phyloP scores from a whole-genome alignment of 345 rosid genomes.

The Physaria fendleri region DNA sequence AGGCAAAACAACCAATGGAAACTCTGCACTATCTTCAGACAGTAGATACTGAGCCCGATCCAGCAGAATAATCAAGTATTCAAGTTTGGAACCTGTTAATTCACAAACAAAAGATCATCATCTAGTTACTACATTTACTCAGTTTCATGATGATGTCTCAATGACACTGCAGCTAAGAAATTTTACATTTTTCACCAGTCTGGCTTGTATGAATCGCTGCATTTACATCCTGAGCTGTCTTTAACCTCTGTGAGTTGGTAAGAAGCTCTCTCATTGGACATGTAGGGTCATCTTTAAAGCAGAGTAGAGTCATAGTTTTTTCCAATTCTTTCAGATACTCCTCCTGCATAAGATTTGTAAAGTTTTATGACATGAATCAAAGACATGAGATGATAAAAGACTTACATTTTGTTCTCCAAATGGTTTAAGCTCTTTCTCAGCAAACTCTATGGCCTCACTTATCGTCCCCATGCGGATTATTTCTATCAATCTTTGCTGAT shows the following conservation, averaged over 20 bases:
- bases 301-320: conserved; percentile 54
- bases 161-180: no score
- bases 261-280: conserved; percentile 69
- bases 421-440: conserved; percentile 82
- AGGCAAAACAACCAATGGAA: conserved; percentile 59
- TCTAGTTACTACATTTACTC: neutral
- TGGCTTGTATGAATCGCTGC: conserved; percentile 84
- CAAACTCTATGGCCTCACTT: conserved; percentile 76
- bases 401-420: conserved; percentile 75
- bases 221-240: conserved; percentile 78
- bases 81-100: conserved; percentile 63
- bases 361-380: neutral
- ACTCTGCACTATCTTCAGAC: conserved; percentile 55
- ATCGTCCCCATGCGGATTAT: conserved; percentile 61
- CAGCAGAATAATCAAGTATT: conserved; percentile 70
- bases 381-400: neutral
- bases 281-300: conserved; percentile 60
- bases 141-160: neutral
- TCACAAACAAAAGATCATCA: neutral
- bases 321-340: conserved; percentile 69
- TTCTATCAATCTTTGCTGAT: conserved; percentile 83
- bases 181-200: conserved; percentile 80
- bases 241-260: conserved; percentile 62
- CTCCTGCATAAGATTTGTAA: conserved; percentile 35
- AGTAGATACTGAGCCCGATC: conserved; percentile 67